Evolutionary conservation across 306 rosid species (phyloP), one percentile per base, ranked within the genome.

Genomic region (Dryas drummondii): DNA sequence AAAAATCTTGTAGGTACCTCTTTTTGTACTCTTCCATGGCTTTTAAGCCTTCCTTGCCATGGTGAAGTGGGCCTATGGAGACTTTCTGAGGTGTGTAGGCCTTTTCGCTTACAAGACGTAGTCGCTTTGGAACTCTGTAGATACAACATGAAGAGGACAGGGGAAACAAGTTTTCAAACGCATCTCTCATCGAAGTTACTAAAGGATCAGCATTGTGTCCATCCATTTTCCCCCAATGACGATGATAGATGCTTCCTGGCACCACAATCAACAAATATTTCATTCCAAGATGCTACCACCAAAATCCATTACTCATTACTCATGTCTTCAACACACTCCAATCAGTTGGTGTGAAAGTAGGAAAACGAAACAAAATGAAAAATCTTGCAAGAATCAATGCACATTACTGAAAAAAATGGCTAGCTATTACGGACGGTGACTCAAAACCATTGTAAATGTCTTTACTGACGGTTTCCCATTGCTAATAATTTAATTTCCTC

Each of bases 41-140:
- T 9, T 55, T 32, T 44, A 76, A 51, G 7, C 46, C 52, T 22
- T 54, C 8, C 32, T 51, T 70, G 17, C 78, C 81, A 71, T 76
- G 84, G 32, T 76, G 84, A 40, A 75, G 56, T 0, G 84, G 84
- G 48, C 81, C 78, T 32, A 81, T 76, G 26, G 81, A 81, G 22
- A 81, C 65, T 1, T 37, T 63, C 64, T 40, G 77, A 10, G 81
- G 81, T 0, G 80, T 75, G 78, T 70, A 81, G 3, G 64, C 62
- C 22, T 71, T 57, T 70, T 76, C 78, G 4, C 51, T 71, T 13
- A 14, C 77, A 0, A 11, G 26, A 2, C 76, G 60, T 3, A 74
- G 7, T 2, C 54, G 67, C 49, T 51, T 14, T 0, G 80, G 53
- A 19, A 81, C 80, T 63, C 69, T 63, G 49, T 53, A 81, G 46